Evolutionary conservation across 257 asterid genomes (phyloP).

Genomic region (Coffea canephora): DNA sequence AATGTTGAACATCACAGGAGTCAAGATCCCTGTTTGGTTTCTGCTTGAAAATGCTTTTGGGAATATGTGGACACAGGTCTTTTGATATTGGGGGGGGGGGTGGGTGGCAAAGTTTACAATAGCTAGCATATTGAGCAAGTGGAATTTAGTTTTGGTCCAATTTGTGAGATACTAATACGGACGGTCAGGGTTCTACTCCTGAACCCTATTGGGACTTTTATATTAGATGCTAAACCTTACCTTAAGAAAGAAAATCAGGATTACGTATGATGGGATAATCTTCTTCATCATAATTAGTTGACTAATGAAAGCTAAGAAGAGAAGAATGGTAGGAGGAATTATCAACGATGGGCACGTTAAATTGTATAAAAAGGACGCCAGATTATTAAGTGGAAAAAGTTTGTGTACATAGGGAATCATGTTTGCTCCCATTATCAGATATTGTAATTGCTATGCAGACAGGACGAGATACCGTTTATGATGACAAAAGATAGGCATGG

Average conservation of each 20-base stretch:
- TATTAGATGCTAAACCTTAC: too few species aligned
- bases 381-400: neutral
- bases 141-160: neutral
- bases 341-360: neutral
- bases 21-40: neutral
- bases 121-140: too few species aligned
- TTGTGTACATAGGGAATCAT: conserved; percentile 2
- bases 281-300: conserved; percentile 13
- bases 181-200: too few species aligned
- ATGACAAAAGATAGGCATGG: conserved; percentile 24
- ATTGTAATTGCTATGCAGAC: conserved; percentile 2
- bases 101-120: neutral
- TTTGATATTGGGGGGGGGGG: neutral
- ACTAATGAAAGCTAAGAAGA: conserved; percentile 3
- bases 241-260: too few species aligned
- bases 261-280: neutral
- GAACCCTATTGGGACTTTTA: too few species aligned
- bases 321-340: neutral
- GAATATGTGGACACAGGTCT: neutral
- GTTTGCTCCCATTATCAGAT: conserved; percentile 19
- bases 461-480: conserved; percentile 20
- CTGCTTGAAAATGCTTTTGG: neutral
- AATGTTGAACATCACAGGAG: conserved; percentile 7
- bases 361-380: neutral
- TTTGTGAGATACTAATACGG: too few species aligned